Conservation (phyloP, 148 eudicot species). For the Silene latifolia region DNA sequence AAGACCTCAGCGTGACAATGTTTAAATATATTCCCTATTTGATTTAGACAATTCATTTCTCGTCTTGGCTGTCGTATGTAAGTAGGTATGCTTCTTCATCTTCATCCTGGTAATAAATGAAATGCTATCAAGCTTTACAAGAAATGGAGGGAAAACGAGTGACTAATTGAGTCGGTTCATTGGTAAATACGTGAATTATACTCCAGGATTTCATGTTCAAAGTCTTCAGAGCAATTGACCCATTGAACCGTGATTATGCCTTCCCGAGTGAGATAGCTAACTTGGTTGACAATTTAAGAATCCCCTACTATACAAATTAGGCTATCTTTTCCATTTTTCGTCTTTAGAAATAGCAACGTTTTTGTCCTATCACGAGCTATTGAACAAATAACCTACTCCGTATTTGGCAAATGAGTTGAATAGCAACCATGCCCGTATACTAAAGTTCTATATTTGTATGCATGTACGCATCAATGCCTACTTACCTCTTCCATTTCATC, state of each 20-base stretch:
- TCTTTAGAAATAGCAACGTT: too few species aligned
- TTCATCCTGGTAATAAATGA: conserved; percentile 35
- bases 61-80: conserved; percentile 35
- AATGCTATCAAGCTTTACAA: conserved; percentile 4
- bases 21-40: not conserved
- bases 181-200: not conserved
- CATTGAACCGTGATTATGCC: too few species aligned
- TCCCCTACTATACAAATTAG: too few species aligned
- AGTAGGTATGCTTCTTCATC: conserved; percentile 44
- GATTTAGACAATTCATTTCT: conserved; percentile 10
- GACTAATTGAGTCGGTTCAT: not conserved
- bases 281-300: too few species aligned
- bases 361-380: not conserved
- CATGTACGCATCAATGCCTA: not conserved
- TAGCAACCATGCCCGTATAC: too few species aligned
- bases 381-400: not conserved
- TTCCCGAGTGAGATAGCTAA: too few species aligned
- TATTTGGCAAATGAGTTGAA: too few species aligned
- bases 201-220: too few species aligned
- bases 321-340: too few species aligned
- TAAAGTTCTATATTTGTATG: not conserved
- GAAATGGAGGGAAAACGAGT: not conserved
- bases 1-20: not conserved
- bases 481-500: conserved; percentile 46
- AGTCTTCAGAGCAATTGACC: too few species aligned